Evolutionary conservation across 2,329 filamentous ascomycete genomes (phyloP), one percentile per base, ranked within the genome.

Genomic region (Fusarium sp.): DNA sequence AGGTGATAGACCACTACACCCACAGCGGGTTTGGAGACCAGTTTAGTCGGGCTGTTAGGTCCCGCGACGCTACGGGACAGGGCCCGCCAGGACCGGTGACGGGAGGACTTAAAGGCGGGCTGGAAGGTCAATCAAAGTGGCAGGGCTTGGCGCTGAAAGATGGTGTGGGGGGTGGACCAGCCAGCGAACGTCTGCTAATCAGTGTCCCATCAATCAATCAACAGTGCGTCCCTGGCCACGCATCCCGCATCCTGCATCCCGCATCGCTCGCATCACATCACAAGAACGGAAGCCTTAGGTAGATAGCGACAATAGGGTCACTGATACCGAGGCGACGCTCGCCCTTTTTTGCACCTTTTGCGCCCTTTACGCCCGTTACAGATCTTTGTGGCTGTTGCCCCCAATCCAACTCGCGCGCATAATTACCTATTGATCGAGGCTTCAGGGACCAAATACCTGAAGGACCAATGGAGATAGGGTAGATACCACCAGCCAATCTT

Each of bases 111-210:
- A 3, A 24, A 24, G 24, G 24, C 24, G 24, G 24, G 24, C 24
- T 11, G 28, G 28, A 60, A 68, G 49, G 60, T 65, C 30, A 65
- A 44, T 58, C 39, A 48, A 53, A 60, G 51, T 66, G 52, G 65
- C 51, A 62, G 50, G 30, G 28, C 65, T 68, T 68, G 55, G 65
- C 51, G 56, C 37, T 61, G 39, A 30, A 28, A 30, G 45, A 68
- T 56, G 48, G 50, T 69, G 66, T 69, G 66, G 66, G 66, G 66
- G 66, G 66, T 67, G 66, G 66, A 56, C 66, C 66, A 69, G 39
- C 66, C 66, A 70, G 66, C 69, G 35, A 54, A 41, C 40, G 49
- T 67, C 53, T 64, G 58, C 61, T 71, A 72, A 73, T 71, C 71
- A 68, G 68, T 62, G 4, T 20, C 20, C 22, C 2, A 24, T 24